Evolutionary conservation across 495 filamentous ascomycete species (phyloP), one percentile per base, ranked within the genome.

Genomic region (Penicillium egyptiacum): DNA sequence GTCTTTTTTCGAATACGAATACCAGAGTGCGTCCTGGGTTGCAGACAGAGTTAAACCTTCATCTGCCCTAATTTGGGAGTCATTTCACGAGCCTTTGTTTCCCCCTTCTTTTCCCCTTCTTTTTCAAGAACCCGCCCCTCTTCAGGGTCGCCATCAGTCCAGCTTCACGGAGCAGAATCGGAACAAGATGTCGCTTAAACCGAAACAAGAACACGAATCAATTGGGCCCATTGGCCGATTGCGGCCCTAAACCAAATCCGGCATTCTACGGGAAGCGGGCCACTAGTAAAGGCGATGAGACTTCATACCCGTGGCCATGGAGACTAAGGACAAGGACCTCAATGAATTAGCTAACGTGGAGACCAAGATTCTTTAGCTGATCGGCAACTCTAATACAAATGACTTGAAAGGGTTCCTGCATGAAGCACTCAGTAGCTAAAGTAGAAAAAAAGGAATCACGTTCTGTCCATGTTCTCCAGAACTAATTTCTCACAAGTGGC

Each of bases 331-430:
- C n/a, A n/a, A 31, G 25, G 28, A 47, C 41, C 17, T 51, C 41
- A 42, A 51, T 28, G 47, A 23, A 60, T 56, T 58, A 60, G 56
- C 59, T 64, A 64, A 63, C 64, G 61, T 64, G 62, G 59, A 55
- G 65, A 48, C 19, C 39, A 48, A 37, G 45, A 57, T 55, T 57
- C 58, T 48, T 60, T 58, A 58, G 55, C 20, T 61, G 60, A 66
- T 66, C 65, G 63, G 46, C 65, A 68, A 66, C 58, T 59, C 49
- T 66, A 63, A 61, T 61, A 57, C 52, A 55, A 39, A 48, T 45
- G 46, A 56, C 39, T 14, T 37, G 46, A 39, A 48, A 51, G 40
- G 53, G 60, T 66, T 68, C 65, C 65, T 68, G 65, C 65, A 68
- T 48, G 44, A 48, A 43, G 20, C 14, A 43, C 28, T 10, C 9